Base-by-base conservation (phyloP, 139 green algal genomes). In the Chlamydomonas sphaeroides region DNA sequence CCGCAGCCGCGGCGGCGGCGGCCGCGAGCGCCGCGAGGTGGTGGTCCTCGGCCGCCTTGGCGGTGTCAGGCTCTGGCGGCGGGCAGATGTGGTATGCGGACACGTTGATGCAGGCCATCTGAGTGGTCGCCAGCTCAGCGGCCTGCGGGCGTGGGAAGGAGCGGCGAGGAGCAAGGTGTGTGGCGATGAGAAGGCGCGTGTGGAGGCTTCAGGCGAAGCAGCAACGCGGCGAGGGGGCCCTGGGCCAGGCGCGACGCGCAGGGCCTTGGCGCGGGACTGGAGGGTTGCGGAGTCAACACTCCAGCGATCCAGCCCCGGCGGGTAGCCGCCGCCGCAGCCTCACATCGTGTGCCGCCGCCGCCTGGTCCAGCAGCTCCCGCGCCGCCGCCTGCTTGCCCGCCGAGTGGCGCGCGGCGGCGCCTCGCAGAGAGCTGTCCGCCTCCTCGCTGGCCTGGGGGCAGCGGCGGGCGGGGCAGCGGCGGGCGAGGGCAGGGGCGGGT, bases 271-370 rank as follows among this genome's bases (percentile, higher is more conserved):
- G n/a, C n/a, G n/a, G n/a, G n/a, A n/a, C n/a, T n/a, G n/a, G n/a
- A n/a, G n/a, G n/a, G n/a, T n/a, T n/a, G n/a, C n/a, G n/a, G n/a
- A n/a, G n/a, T n/a, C 59, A 3, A 66, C n/a, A 66, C 7, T 25
- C 59, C 18, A 30, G 11, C 59, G 59, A 3, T 4, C 59, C 59
- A 18, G 7, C 7, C 21, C 25, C 57, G 33, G 10, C 15, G 7
- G n/a, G n/a, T n/a, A n/a, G n/a, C n/a, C n/a, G n/a, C n/a, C 4
- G 11, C 23, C 4, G 82, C 38, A 4, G 3, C 14, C 56, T 25
- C 84, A 92, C 90, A 80, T 89, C 65, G 48, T 95, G 88, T 56
- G 88, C 84, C 25, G 68, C 84, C 0, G 83, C 65, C 10, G 88
- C 89, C 62, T 84, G 66, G 78, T 93, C 75, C 68, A 93, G 72